Conservation (phyloP, 805 yeast genomes). For the Metschnikowia amazonensis region DNA sequence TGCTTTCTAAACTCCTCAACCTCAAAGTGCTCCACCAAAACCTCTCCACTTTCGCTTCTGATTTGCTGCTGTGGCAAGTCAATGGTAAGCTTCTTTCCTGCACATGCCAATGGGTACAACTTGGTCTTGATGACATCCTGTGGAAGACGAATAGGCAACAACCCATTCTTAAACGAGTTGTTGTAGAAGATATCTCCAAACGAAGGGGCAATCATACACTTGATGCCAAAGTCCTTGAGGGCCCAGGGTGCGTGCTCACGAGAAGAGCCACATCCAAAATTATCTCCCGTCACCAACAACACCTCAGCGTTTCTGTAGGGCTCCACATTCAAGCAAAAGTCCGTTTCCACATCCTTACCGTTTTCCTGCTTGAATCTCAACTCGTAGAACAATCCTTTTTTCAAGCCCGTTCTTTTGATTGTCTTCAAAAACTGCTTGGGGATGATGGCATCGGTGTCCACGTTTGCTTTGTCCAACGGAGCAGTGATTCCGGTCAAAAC, state of each 20-base stretch:
- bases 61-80: constrained; percentile 89
- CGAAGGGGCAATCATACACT: constrained; percentile 94
- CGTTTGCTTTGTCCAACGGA: constrained; percentile 89
- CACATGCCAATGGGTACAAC: constrained; percentile 75
- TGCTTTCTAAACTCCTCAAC: constrained; percentile 91
- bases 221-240: constrained; percentile 93
- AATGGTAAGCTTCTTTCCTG: constrained; percentile 66
- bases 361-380: constrained; percentile 65
- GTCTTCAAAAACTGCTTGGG: constrained; percentile 98
- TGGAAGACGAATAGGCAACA: constrained; percentile 88
- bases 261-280: constrained; percentile 98
- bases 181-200: constrained; percentile 98
- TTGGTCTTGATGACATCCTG: constrained; percentile 68
- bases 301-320: constrained; percentile 81
- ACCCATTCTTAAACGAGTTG: constrained; percentile 94
- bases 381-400: constrained; percentile 86
- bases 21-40: constrained; percentile 77
- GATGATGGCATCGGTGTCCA: constrained; percentile 97
- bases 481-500: constrained; percentile 85
- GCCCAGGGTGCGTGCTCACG: constrained; percentile 99
- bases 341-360: constrained; percentile 80
- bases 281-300: constrained; percentile 89
- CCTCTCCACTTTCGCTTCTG: constrained; percentile 55
- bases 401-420: constrained; percentile 93
- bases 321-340: constrained; percentile 80